Base-by-base conservation (phyloP, 805 yeast genomes). In the Grigorovia yakushimaensis region DNA sequence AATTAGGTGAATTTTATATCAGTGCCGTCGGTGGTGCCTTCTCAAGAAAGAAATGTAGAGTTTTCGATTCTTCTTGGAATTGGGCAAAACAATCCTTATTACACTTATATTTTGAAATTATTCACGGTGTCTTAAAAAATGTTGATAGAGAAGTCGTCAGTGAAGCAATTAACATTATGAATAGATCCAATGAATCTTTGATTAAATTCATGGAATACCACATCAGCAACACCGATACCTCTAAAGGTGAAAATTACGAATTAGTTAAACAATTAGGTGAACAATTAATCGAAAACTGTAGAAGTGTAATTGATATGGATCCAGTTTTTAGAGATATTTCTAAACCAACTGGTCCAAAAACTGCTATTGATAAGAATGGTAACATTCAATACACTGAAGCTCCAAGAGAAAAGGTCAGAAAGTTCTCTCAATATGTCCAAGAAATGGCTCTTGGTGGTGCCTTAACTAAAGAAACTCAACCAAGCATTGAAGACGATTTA, bases 31-130 rank as follows among this genome's bases (percentile, higher is more conserved):
- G 81, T 55, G 96, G 98, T 39, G 80, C 83, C 4, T 93, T 93
- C 72, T 85, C 96, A 30, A 76, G 91, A 52, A 77, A 85, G 71
- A 93, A 93, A 74, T 95, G 97, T 24, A 85, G 98, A 73, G 81
- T 84, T 47, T 93, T 91, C 68, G 98, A 93, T 70, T 88, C 97
- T 20, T 88, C 89, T 70, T 93, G 98, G 98, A 94, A 94, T 70
- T 93, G 98, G 98, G 97, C 98, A 43, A 86, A 97, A 70, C 98
- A 93, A 74, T 96, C 93, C 66, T 85, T 93, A 51, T 73, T 93
- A 58, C 79, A 88, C 44, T 83, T 93, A 87, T 93, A 86, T 72
- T 93, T 79, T 65, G 97, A 93, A 69, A 88, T 93, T 60, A 88
- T 93, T 58, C 94, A 93, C 68, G 98, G 98, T 67, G 83, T 86